phyloP scores from a whole-genome alignment of 805 yeast species.

The Hanseniaspora vineae region DNA sequence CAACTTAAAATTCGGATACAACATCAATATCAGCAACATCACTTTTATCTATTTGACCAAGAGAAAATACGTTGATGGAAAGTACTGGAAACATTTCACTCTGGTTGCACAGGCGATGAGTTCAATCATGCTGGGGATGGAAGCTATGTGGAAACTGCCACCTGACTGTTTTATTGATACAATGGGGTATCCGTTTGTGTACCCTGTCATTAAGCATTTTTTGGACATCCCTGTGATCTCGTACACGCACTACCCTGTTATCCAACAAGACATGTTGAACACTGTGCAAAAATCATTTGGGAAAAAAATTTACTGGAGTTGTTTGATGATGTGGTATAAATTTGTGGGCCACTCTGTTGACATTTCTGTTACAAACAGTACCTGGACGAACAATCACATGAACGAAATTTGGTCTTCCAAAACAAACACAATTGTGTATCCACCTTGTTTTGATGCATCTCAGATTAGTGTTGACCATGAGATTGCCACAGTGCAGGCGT shows the following conservation, averaged over 20 bases:
- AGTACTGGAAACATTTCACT: slow-evolving; percentile 68
- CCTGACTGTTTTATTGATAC: slow-evolving; percentile 95
- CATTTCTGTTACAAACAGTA: slow-evolving; percentile 63
- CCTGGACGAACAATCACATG: slow-evolving; percentile 85
- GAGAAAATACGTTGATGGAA: slow-evolving; percentile 52
- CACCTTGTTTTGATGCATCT: slow-evolving; percentile 76
- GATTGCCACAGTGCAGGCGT: slow-evolving; percentile 6
- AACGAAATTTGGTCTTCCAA: slow-evolving; percentile 42
- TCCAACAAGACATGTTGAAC: slow-evolving; percentile 75
- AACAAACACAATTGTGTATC: slow-evolving; percentile 48
- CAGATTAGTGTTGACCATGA: slow-evolving; percentile 16
- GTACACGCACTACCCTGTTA: slow-evolving; percentile 90
- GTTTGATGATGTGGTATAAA: slow-evolving; percentile 50
- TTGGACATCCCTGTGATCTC: slow-evolving; percentile 66
- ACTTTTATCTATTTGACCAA: slow-evolving; percentile 47
- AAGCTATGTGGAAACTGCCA: slow-evolving; percentile 51
- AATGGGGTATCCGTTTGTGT: slow-evolving; percentile 83
- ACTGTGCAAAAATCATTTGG: slow-evolving; percentile 24
- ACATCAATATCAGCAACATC: slow-evolving; percentile 37
- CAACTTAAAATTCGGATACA: slow-evolving; percentile 40
- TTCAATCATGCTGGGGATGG: slow-evolving; percentile 50
- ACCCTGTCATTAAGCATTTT: slow-evolving; percentile 45
- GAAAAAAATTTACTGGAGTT: slow-evolving; percentile 59
- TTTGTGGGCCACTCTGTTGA: slow-evolving; percentile 55
- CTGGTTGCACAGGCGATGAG: slow-evolving; percentile 83